Percentiles rank a stretch among this genome's conserved stretches.
These are phyloP conservation scores for Entrophospora sp. DNA, from an alignment of 192 early-diverging fungal genomes.

Conservation along the genomic window DNA sequence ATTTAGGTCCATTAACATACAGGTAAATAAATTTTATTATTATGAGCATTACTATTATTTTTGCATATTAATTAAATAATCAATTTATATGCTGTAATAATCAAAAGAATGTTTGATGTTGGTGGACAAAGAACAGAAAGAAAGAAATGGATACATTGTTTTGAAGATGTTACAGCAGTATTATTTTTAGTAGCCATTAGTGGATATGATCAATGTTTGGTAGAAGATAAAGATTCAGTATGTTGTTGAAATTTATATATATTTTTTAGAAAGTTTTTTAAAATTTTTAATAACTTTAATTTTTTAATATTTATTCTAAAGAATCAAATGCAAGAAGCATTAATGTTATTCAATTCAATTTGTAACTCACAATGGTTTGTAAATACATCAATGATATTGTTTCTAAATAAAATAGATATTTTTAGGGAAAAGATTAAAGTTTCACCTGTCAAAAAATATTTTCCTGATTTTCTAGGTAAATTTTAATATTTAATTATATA, in stretches of 20 bases:
- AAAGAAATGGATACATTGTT: conserved; percentile 99
- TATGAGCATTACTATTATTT: too few species aligned
- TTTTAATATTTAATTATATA: too few species aligned
- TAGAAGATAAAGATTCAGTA: conserved; percentile 91
- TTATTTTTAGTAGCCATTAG: conserved; percentile 92
- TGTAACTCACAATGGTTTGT: conserved; percentile 97
- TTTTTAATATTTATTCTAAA: too few species aligned
- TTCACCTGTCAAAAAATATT: conserved; percentile 82
- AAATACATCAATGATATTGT: conserved; percentile 94
- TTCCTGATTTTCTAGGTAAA: conserved; percentile 70
- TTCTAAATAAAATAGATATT: conserved; percentile 97
- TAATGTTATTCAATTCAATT: conserved; percentile 95
- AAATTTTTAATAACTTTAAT: not conserved
- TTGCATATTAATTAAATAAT: too few species aligned
- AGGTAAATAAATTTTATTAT: not conserved
- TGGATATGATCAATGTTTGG: conserved; percentile 92
- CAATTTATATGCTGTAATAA: too few species aligned
- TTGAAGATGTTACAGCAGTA: conserved; percentile 93
- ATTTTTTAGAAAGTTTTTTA: too few species aligned
- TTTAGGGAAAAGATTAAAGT: conserved; percentile 82
- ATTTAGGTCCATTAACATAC: conserved; percentile 85
- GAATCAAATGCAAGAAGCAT: conserved; percentile 93
- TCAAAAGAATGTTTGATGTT: conserved; percentile 97
- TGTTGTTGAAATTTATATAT: too few species aligned
- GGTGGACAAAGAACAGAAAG: conserved; percentile 96